Evolutionary conservation across 192 early-diverging fungal genomes (phyloP).

Genomic region (Podila epicladia): DNA sequence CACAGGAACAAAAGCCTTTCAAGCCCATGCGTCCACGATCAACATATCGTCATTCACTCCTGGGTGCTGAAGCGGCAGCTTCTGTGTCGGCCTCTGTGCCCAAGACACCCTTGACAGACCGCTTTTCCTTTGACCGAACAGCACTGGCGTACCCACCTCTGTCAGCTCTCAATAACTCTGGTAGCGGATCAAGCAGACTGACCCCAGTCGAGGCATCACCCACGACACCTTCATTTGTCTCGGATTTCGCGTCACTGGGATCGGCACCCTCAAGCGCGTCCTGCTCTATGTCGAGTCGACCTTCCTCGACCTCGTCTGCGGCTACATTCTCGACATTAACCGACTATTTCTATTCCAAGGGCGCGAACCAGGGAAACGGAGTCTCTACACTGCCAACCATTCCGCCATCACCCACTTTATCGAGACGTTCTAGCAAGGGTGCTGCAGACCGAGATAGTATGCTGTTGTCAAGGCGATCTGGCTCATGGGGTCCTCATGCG

Average conservation of each 20-base stretch:
- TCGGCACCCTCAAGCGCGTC: slow-evolving; percentile 8
- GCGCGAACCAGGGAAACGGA: no score
- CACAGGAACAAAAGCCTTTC: not conserved
- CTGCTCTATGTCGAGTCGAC: slow-evolving; percentile 13
- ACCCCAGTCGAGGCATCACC: not conserved
- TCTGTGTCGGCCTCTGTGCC: not conserved
- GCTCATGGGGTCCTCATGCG: no score
- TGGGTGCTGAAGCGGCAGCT: not conserved
- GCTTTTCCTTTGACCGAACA: slow-evolving; percentile 15
- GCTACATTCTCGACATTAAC: not conserved
- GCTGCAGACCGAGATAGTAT: no score
- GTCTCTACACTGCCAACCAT: no score
- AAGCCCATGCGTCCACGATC: slow-evolving; percentile 27
- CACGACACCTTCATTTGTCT: not conserved
- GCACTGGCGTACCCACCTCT: not conserved
- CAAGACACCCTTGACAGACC: slow-evolving; percentile 14
- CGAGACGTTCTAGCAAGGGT: no score
- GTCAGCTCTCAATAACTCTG: not conserved
- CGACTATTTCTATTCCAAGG: not conserved
- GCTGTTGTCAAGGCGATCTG: no score
- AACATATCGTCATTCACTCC: slow-evolving; percentile 2
- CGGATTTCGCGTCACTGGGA: not conserved
- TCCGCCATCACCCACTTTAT: no score
- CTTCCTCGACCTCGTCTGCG: not conserved
- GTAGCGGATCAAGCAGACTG: not conserved